phyloP scores from a whole-genome alignment of 2,329 filamentous ascomycete genomes.

The Arthrobotrys sphaeroides region DNA sequence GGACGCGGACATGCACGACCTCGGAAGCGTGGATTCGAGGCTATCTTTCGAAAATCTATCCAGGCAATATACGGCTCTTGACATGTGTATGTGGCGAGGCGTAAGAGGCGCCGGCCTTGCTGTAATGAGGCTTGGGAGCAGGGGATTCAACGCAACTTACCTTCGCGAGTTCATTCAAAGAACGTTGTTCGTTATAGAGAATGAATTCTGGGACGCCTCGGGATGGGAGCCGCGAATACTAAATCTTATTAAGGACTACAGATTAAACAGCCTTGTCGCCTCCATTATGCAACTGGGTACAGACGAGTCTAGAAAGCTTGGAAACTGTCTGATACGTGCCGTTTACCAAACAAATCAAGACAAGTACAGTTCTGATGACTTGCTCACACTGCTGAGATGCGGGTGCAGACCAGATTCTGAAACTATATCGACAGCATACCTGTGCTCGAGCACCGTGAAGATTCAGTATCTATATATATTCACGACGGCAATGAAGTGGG shows the following conservation, averaged over 20 bases:
- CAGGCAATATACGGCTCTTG: too few species aligned
- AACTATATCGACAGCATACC: neutral
- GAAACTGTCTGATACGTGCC: neutral
- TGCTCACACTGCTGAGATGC: neutral
- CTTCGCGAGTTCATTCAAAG: neutral
- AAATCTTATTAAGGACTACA: neutral
- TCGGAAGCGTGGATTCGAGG: too few species aligned
- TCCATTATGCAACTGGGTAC: neutral
- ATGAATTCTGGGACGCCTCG: neutral
- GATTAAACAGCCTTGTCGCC: neutral
- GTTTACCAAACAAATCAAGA: neutral
- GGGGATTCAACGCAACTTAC: too few species aligned
- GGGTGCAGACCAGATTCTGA: neutral
- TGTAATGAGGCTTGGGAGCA: too few species aligned
- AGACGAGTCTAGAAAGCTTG: neutral
- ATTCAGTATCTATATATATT: neutral
- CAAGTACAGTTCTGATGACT: neutral
- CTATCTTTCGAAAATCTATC: too few species aligned
- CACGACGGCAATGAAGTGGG: neutral
- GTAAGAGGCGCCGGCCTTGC: too few species aligned
- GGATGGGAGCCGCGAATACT: neutral
- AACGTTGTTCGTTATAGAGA: conserved; percentile 5
- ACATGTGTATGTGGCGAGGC: too few species aligned
- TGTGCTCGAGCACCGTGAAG: neutral
- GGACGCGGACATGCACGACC: too few species aligned